A percentile compares a stretch with the other conserved stretches of the same genome.
Evolutionary conservation across 2,329 filamentous ascomycete genomes (phyloP).

Genomic region (Teratosphaeria pseudoeucalypti): DNA sequence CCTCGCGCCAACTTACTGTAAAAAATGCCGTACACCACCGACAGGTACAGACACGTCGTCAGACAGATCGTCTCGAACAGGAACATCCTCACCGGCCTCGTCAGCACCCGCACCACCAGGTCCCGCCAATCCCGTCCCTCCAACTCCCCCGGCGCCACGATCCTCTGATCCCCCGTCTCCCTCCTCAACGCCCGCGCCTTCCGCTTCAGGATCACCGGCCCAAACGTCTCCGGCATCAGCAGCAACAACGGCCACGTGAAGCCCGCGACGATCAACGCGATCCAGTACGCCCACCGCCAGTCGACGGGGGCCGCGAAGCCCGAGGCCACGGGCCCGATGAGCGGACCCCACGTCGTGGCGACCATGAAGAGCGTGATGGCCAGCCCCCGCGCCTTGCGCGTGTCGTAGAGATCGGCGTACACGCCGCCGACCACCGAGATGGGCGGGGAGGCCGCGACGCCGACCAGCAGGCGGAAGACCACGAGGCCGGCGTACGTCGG

Average conservation of each 20-base stretch:
- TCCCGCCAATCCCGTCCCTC: conserved; percentile 45
- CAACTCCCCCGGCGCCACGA: conserved; percentile 53
- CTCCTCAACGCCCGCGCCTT: conserved; percentile 41
- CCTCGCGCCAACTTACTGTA: conserved; percentile 35
- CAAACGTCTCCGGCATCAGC: conserved; percentile 48
- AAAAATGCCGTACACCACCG: conserved; percentile 52
- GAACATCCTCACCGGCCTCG: conserved; percentile 63
- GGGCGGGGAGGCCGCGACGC: conserved; percentile 35
- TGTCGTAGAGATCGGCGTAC: conserved; percentile 55
- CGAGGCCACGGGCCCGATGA: conserved; percentile 55
- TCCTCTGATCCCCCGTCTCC: conserved; percentile 37
- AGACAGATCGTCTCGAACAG: conserved; percentile 62
- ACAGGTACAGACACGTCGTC: conserved; percentile 59
- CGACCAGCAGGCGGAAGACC: conserved; percentile 34
- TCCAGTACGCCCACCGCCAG: conserved; percentile 64
- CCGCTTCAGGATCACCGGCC: conserved; percentile 32
- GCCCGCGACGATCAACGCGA: conserved; percentile 58
- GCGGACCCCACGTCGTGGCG: conserved; percentile 54
- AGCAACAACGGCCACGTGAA: conserved; percentile 48
- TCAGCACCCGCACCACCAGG: conserved; percentile 58
- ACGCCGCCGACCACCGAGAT: conserved; percentile 53
- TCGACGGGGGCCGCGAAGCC: conserved; percentile 51
- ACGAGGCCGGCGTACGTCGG: conserved; percentile 35
- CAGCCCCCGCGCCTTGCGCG: conserved; percentile 46
- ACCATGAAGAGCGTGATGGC: conserved; percentile 57